These are phyloP conservation scores for Perilla frutescens DNA, from an alignment of 257 asterid genomes.

Conservation along the genomic window DNA sequence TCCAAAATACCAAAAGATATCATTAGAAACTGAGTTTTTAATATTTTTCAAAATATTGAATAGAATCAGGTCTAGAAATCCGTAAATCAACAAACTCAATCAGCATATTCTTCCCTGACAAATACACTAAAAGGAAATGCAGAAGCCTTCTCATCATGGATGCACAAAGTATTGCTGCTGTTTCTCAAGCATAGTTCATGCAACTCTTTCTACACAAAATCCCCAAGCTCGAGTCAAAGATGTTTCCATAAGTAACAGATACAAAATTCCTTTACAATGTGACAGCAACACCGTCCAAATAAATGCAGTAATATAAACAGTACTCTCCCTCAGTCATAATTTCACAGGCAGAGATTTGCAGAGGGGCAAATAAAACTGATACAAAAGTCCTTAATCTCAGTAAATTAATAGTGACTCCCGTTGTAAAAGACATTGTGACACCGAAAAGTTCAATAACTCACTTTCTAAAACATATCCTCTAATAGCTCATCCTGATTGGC, in stretches of 20 bases:
- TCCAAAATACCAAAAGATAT: slow-evolving; percentile 12
- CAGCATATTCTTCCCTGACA: background rate
- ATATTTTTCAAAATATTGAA: background rate
- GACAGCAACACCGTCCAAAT: background rate
- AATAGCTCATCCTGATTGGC: background rate
- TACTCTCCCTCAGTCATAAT: background rate
- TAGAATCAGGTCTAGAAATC: background rate
- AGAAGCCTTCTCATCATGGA: slow-evolving; percentile 18
- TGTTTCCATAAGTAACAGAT: background rate
- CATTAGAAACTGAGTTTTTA: background rate
- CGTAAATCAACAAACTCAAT: slow-evolving; percentile 9
- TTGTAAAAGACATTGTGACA: background rate
- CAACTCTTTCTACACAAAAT: background rate
- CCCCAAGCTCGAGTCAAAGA: slow-evolving; percentile 20
- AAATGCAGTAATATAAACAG: background rate
- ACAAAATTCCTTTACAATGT: background rate
- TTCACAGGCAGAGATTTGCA: background rate
- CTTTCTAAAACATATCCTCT: background rate
- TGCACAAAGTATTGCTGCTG: background rate
- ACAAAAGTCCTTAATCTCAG: background rate
- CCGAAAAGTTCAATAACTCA: background rate
- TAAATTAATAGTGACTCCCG: background rate
- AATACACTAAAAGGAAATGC: slow-evolving; percentile 16
- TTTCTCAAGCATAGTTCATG: background rate
- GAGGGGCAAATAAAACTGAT: background rate